Conservation (phyloP, 768 basidiomycete genomes). For the Boletus subcaerulescens region DNA sequence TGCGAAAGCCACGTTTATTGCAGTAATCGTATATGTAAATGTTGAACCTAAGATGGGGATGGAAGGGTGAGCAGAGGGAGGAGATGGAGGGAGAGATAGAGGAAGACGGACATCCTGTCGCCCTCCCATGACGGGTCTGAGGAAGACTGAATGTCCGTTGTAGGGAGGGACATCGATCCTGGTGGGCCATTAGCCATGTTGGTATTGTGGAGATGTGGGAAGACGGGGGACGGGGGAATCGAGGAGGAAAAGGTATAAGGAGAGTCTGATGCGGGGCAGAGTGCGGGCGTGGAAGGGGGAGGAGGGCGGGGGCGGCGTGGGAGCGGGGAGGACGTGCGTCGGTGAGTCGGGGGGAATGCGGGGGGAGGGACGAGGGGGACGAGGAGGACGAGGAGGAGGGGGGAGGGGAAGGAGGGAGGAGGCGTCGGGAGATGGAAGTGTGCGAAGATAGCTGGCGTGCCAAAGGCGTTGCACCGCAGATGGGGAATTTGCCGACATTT, state of each 20-base stretch:
- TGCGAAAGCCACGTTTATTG: constrained; percentile 70
- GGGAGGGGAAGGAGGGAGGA: background rate
- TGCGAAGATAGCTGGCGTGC: constrained; percentile 29
- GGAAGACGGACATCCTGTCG: constrained; percentile 67
- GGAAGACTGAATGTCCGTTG: constrained; percentile 13
- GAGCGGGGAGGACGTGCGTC: background rate
- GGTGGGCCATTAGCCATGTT: constrained; percentile 23
- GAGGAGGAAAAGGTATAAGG: background rate
- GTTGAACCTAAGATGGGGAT: constrained; percentile 61
- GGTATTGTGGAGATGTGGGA: background rate
- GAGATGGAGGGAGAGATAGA: constrained; percentile 4
- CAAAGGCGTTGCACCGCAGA: constrained; percentile 33
- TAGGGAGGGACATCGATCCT: constrained; percentile 24
- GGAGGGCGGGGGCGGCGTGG: background rate
- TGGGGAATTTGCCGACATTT: constrained; percentile 33
- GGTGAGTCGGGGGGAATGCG: background rate
- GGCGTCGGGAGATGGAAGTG: constrained; percentile 12
- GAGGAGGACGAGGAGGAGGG: background rate
- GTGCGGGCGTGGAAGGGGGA: background rate
- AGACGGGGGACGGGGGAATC: background rate
- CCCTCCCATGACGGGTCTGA: constrained; percentile 70
- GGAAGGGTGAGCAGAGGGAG: constrained; percentile 4
- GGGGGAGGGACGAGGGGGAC: background rate
- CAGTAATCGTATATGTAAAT: constrained; percentile 89
- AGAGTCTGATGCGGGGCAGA: background rate